Evolutionary conservation across 2,329 filamentous ascomycete genomes (phyloP), one percentile per base, ranked within the genome.

Genomic region (Orbilia quercus): DNA sequence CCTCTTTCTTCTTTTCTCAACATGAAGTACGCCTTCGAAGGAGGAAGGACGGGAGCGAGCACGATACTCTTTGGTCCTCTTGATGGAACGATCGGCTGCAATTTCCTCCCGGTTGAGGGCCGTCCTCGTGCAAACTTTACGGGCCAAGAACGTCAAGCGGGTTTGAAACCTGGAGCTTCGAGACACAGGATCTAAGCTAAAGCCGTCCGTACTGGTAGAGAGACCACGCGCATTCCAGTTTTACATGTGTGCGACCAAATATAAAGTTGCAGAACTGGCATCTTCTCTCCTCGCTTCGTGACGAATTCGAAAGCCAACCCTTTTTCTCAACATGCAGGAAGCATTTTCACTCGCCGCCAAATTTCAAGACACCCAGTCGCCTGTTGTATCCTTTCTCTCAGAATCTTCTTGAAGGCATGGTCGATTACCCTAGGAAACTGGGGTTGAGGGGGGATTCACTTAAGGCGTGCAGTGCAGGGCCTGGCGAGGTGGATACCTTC

Each of bases 241-340:
- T 55, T 16, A 18, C 36, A 57, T 57, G 53, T 42, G 36, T 57
- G 53, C 53, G 53, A 57, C 53, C 18, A 18, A 57, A 57, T 57
- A 57, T 57, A 57, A 57, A 57, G 53, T 57, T 57, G 53, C 53
- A 57, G 53, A 57, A 42, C 53, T 57, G 53, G 53, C 53, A 44
- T 57, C 53, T 57, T 57, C 18, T 18, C 7, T 5, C 12, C 11
- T 18, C 11, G n/a, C 16, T 40, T 38, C 53, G 53, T 44, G 22
- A 44, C 53, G 53, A 57, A 40, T 14, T 23, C 12, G 6, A 34
- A 34, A 40, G 36, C 36, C 36, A 40, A 40, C 36, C 14, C 4
- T 16, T 7, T 57, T 16, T 20, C 3, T 38, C 23, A 28, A 6
- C 22, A 11, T n/a, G n/a, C 23, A 50, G 11, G 7, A n/a, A n/a